Conservation (phyloP, 129 eudicot species). For the Apium graveolens region DNA sequence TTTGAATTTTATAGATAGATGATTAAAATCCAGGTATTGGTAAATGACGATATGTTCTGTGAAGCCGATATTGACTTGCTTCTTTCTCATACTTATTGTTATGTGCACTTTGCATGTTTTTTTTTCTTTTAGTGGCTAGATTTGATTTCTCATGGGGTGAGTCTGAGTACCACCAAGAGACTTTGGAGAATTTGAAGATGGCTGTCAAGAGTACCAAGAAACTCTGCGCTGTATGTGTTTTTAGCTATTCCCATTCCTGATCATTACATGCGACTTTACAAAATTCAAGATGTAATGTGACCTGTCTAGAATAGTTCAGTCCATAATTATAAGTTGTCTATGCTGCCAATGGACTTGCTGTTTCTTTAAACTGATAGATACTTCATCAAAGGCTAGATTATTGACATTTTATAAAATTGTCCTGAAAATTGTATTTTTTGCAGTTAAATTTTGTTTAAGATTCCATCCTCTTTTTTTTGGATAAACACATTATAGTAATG, state of each 20-base stretch:
- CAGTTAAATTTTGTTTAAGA: background rate
- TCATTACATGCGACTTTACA: background rate
- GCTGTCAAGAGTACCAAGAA: constrained; percentile 78
- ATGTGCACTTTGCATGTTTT: constrained; percentile 13
- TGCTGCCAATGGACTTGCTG: background rate
- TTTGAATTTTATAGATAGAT: background rate
- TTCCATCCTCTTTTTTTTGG: background rate
- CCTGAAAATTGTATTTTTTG: background rate
- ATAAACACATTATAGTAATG: background rate
- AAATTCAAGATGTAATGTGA: background rate
- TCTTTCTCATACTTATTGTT: background rate
- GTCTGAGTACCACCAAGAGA: constrained; percentile 69
- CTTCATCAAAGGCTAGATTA: background rate
- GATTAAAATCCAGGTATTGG: background rate
- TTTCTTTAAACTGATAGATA: background rate
- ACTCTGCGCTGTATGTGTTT: constrained; percentile 76
- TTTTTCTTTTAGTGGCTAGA: constrained; percentile 61
- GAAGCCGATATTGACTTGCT: background rate
- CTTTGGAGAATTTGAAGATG: constrained; percentile 73
- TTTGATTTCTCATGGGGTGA: constrained; percentile 95
- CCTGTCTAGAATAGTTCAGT: background rate
- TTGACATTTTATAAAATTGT: background rate
- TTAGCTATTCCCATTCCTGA: background rate
- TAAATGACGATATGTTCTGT: background rate
- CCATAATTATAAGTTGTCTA: background rate